Base-by-base conservation (phyloP, 352 stramenopile species). In the Phytophthora citricola region DNA sequence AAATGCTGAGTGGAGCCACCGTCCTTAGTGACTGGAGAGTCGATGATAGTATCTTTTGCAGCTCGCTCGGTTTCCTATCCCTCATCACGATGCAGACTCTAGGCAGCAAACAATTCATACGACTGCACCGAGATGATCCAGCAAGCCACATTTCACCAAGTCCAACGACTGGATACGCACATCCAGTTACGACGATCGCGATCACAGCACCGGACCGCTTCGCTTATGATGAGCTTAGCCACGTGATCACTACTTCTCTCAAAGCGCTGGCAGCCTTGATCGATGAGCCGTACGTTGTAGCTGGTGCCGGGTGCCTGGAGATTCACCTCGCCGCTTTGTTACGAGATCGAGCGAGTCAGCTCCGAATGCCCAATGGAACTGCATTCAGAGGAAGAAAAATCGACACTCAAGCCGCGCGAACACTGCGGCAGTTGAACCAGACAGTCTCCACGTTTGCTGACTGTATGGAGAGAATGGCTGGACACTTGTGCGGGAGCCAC, bases 1-100 rank as follows among this genome's bases (percentile, higher is more conserved):
- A 89, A 24, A 57, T 85, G 53, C 56, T 91, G 2, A 88, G 78
- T 44, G 82, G 82, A 0, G 78, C 78, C 1, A 73, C 44, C 2
- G 43, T 83, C 26, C 58, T 89, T 6, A 80, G 82, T 4, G 72
- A 85, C 59, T 89, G 79, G 78, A 71, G 58, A 4, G 26, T 81
- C 2, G 49, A 60, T 34, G 53, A 72, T 7, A 50, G 43, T 46
- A 32, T 63, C 8, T 36, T 63, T 11, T 48, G 22, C 27, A 51
- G 36, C 5, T 59, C 69, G 0, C 69, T 85, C 10, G 82, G 82
- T 7, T 83, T 74, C 47, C 46, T 91, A 24, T 79, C 80, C 7
- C 54, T 75, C 29, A 70, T 86, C 14, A 71, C 66, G 10, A 74
- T 56, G 24, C 58, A 78, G 56, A 69, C 56, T 14, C 47, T 81